Evolutionary conservation across 352 stramenopile genomes (phyloP).

Genomic region (Phytopythium mirpurense): DNA sequence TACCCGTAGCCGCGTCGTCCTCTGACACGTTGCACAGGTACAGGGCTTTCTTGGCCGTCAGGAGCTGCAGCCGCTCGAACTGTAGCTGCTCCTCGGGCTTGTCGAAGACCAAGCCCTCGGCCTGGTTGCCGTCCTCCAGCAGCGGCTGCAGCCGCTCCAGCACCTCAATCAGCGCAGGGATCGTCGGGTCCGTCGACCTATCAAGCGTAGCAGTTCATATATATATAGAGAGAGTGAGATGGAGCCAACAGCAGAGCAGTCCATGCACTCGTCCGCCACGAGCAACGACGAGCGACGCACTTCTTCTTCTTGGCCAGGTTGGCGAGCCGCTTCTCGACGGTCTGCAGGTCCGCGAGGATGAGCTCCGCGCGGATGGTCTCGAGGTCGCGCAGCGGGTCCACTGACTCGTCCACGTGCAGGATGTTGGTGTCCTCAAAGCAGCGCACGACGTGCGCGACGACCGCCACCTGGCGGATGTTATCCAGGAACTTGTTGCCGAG

Average conservation of each 20-base stretch:
- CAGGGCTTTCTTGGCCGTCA: slow-evolving; percentile 94
- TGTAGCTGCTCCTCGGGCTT: slow-evolving; percentile 84
- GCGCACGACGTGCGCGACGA: slow-evolving; percentile 90
- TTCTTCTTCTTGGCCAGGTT: slow-evolving; percentile 82
- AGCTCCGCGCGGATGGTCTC: slow-evolving; percentile 98
- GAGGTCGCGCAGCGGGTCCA: slow-evolving; percentile 96
- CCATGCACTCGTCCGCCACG: not conserved
- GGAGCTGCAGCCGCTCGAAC: slow-evolving; percentile 74
- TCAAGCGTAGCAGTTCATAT: not conserved
- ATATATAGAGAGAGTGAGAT: slow-evolving; percentile 7
- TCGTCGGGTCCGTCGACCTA: slow-evolving; percentile 50
- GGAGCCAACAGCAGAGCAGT: not conserved
- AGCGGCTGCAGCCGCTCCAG: slow-evolving; percentile 55
- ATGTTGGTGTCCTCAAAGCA: slow-evolving; percentile 99
- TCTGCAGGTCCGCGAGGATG: slow-evolving; percentile 87
- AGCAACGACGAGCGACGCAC: slow-evolving; percentile 11
- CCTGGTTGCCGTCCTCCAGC: slow-evolving; percentile 83
- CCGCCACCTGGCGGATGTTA: slow-evolving; percentile 82
- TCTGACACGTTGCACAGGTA: slow-evolving; percentile 98
- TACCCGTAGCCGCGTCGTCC: slow-evolving; percentile 90
- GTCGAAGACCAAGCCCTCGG: slow-evolving; percentile 47
- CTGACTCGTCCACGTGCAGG: slow-evolving; percentile 94
- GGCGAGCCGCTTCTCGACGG: slow-evolving; percentile 58
- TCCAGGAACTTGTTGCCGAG: slow-evolving; percentile 86
- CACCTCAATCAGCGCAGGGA: slow-evolving; percentile 46